These are phyloP conservation scores for Scenedesmus sp. DNA, from an alignment of 163 green algal genomes.

Conservation along the genomic window DNA sequence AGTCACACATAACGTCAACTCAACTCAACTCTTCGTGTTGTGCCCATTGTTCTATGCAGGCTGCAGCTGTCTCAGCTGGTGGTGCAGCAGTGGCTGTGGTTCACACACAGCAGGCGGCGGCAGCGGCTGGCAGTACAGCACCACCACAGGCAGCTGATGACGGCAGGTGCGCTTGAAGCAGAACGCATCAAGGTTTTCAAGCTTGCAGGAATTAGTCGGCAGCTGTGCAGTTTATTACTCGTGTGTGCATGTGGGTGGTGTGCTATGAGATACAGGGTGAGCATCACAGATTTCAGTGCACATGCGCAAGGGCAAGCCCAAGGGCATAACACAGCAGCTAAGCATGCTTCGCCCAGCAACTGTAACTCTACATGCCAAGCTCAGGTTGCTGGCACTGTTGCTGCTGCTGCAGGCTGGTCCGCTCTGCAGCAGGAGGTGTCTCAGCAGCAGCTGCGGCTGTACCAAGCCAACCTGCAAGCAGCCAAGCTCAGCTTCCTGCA, in stretches of 20 bases:
- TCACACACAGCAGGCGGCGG: neutral
- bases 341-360: too few relatives aligned
- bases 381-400: neutral
- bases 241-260: neutral
- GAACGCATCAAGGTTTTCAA: too few relatives aligned
- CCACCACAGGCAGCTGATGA: slow-evolving; percentile 17
- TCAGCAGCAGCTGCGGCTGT: slow-evolving; percentile 5
- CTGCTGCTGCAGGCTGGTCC: slow-evolving; percentile 37
- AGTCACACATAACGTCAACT: neutral
- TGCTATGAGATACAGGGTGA: neutral
- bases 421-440: neutral
- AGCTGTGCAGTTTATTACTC: too few relatives aligned
- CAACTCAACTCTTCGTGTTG: neutral
- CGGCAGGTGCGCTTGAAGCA: slow-evolving; percentile 16
- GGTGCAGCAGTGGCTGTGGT: slow-evolving; percentile 34
- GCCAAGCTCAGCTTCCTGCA: slow-evolving; percentile 40
- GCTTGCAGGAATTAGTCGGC: too few relatives aligned
- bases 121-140: neutral
- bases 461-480: neutral
- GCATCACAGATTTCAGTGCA: neutral
- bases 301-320: too few relatives aligned
- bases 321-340: too few relatives aligned
- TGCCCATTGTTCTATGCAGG: neutral
- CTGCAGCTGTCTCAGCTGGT: slow-evolving; percentile 13
- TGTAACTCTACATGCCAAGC: neutral